Evolutionary conservation across 1,284 basidiomycete genomes (phyloP), one percentile per base, ranked within the genome.

Genomic region (Neonothopanus nambi): DNA sequence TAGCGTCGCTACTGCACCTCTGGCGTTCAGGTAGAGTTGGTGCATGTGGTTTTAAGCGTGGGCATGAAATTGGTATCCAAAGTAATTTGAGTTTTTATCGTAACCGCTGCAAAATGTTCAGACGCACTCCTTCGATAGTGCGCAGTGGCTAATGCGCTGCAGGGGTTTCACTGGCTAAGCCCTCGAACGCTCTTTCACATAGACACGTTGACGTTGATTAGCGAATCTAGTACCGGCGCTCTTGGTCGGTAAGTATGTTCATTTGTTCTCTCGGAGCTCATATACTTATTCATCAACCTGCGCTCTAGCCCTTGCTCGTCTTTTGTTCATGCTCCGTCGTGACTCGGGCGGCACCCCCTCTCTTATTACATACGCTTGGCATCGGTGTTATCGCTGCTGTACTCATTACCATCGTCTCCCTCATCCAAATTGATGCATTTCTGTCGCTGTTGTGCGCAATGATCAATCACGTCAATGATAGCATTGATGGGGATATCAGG

Each of bases 1-100:
- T 86, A 77, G 76, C 83, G 84, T 33, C 86, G n/a, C n/a, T n/a
- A 82, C 63, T 85, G 82, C 65, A 66, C 74, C 28, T 77, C 77
- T 36, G 68, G 69, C 15, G 62, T 79, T 52, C 67, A 77, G 21
- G 67, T 77, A 61, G 30, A 20, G 33, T 51, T 3, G 5, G 49
- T 51, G 17, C n/a, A n/a, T n/a, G n/a, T n/a, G n/a, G n/a, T n/a
- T n/a, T n/a, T n/a, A n/a, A n/a, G n/a, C n/a, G n/a, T n/a, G n/a
- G n/a, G n/a, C n/a, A n/a, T n/a, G n/a, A n/a, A n/a, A n/a, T n/a
- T n/a, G n/a, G n/a, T n/a, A n/a, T n/a, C n/a, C n/a, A n/a, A n/a
- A n/a, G n/a, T n/a, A n/a, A n/a, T n/a, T n/a, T n/a, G n/a, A n/a
- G n/a, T n/a, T n/a, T n/a, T n/a, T n/a, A 66, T 67, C 44, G 64